Conservation (phyloP, 371 early-diverging fungal genomes). For the Dichotomocladium elegans region DNA sequence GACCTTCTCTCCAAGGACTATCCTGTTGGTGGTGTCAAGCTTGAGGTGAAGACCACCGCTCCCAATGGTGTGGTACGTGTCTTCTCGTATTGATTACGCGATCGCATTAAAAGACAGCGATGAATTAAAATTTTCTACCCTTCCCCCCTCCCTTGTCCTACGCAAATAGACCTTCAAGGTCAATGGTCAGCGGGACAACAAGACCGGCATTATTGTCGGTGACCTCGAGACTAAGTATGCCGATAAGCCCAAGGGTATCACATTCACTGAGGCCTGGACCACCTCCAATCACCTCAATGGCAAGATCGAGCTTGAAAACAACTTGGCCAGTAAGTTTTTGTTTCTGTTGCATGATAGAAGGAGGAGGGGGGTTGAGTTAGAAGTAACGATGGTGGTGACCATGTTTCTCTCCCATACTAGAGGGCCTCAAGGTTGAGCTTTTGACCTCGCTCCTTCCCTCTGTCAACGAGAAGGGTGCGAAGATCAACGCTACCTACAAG, state of each 20-base stretch:
- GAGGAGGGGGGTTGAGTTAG: background rate
- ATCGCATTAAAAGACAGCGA: too few relatives aligned
- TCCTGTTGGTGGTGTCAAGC: conserved; percentile 90
- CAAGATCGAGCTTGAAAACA: conserved; percentile 92
- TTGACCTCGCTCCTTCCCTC: conserved; percentile 44
- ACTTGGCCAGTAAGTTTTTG: conserved; percentile 71
- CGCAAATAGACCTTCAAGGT: conserved; percentile 86
- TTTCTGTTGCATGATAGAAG: background rate
- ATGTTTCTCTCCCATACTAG: conserved; percentile 13
- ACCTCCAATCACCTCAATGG: conserved; percentile 88
- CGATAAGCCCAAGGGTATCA: conserved; percentile 88
- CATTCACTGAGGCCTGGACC: conserved; percentile 94
- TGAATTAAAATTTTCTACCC: too few relatives aligned
- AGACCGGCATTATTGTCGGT: conserved; percentile 89
- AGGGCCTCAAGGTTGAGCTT: conserved; percentile 48
- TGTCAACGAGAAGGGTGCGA: conserved; percentile 44
- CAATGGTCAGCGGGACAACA: conserved; percentile 89
- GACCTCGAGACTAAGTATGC: conserved; percentile 96
- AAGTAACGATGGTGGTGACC: background rate
- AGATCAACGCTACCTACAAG: conserved; percentile 43
- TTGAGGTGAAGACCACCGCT: conserved; percentile 95
- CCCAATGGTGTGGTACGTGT: conserved; percentile 89
- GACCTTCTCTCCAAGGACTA: conserved; percentile 96
- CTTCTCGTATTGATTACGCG: background rate
- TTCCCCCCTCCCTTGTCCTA: background rate